These are phyloP conservation scores for Breynia disticha DNA, from an alignment of 441 rosid genomes.

Conservation along the genomic window DNA sequence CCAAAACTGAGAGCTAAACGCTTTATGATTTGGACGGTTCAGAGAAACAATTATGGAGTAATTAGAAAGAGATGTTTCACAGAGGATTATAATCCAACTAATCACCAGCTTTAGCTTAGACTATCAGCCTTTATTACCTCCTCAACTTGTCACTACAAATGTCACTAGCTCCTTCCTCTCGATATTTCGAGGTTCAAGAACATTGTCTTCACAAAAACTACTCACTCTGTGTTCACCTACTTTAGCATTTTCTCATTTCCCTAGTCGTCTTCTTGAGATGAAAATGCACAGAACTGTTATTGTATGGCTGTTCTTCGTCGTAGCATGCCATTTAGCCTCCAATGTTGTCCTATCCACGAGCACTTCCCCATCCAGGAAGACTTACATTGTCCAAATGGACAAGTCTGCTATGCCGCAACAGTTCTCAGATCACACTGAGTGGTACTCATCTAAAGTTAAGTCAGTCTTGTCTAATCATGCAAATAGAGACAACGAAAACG, in stretches of 20 bases:
- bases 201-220: constrained; percentile 5
- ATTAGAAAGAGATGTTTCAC: background rate
- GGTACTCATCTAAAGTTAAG: constrained; percentile 63
- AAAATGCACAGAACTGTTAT: constrained; percentile 28
- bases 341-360: constrained; percentile 20
- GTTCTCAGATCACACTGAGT: constrained; percentile 45
- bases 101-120: constrained; percentile 17
- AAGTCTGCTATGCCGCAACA: constrained; percentile 63
- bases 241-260: background rate
- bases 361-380: constrained; percentile 27
- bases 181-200: constrained; percentile 18
- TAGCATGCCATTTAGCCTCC: constrained; percentile 23
- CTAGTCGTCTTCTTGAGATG: constrained; percentile 1
- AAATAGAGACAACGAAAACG: constrained; percentile 18
- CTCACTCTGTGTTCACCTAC: constrained; percentile 2
- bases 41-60: background rate
- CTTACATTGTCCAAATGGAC: constrained; percentile 80
- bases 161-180: constrained; percentile 8
- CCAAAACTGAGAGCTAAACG: too few species aligned
- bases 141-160: constrained; percentile 10
- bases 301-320: constrained; percentile 35
- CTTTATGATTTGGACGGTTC: background rate
- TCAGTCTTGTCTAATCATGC: constrained; percentile 30
- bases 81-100: constrained; percentile 11
- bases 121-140: constrained; percentile 26